Conservation (phyloP, 2,329 filamentous ascomycete genomes). For the Trichoderma sp. region DNA sequence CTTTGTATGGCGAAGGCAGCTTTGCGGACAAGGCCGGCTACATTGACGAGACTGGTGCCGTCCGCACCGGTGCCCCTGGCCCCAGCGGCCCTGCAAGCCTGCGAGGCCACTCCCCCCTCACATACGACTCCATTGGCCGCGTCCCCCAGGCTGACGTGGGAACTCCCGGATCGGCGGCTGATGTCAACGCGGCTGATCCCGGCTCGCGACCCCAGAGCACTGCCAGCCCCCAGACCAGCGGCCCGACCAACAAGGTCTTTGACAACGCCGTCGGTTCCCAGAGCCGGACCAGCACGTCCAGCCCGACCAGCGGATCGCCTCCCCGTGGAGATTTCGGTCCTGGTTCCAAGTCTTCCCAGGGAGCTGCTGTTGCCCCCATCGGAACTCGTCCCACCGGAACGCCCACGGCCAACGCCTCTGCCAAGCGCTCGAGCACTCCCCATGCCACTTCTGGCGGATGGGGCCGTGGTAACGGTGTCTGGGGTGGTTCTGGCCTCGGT, state of each 20-base stretch:
- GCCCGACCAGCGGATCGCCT: constrained; percentile 76
- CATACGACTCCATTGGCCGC: constrained; percentile 65
- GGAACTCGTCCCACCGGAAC: constrained; percentile 79
- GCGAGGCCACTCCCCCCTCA: constrained; percentile 78
- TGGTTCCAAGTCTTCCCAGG: constrained; percentile 56
- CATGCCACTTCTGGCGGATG: constrained; percentile 86
- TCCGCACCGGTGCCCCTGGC: constrained; percentile 68
- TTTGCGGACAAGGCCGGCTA: constrained; percentile 70
- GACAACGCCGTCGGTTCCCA: constrained; percentile 60
- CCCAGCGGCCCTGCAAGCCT: constrained; percentile 65
- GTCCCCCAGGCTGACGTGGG: constrained; percentile 46
- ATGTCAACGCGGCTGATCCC: constrained; percentile 51
- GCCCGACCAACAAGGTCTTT: constrained; percentile 61
- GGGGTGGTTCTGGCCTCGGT: constrained; percentile 81
- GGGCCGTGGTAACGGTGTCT: constrained; percentile 80
- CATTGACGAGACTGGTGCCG: constrained; percentile 67
- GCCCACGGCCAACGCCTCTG: constrained; percentile 53
- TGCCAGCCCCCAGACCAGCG: constrained; percentile 74
- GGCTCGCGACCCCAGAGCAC: constrained; percentile 80
- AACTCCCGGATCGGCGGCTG: constrained; percentile 47
- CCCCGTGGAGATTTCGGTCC: constrained; percentile 64
- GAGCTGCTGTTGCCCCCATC: constrained; percentile 81
- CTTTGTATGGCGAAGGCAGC: constrained; percentile 79
- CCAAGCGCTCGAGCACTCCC: constrained; percentile 85
- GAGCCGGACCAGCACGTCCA: constrained; percentile 82